Evolutionary conservation across 257 asterid species (phyloP), one percentile per base, ranked within the genome.

Genomic region (Nicotiana attenuata): DNA sequence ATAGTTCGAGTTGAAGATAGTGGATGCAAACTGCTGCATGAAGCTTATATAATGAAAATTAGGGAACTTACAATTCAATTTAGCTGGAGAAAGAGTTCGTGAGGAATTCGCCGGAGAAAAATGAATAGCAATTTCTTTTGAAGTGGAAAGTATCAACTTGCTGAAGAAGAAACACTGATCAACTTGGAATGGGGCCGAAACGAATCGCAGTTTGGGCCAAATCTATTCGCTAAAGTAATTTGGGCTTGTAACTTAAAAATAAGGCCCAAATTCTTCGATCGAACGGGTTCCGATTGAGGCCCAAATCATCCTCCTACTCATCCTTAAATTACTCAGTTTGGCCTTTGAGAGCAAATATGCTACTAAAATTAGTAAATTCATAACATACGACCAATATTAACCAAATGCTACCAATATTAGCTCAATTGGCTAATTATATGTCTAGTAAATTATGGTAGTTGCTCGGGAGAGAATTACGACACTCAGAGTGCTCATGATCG

Each of bases 21-120:
- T 11, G 20, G 10, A 38, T 35, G 4, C 53, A 8, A 67, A 26
- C 24, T 33, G 35, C 10, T 19, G 5, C 24, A 67, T 20, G 16
- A 67, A 67, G 55, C 17, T 65, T 65, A 3, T 22, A 31, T 17
- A 1, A 17, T 16, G 24, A 13, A 67, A 67, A 35, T 24, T 10
- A 38, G 56, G 13, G 33, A 41, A 69, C 78, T 69, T 68, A 68
- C 77, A 16, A 10, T 10, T 38, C 2, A 0, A 68, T 4, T 19
- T 68, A 55, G 77, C 77, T 28, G 76, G 76, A 67, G 77, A 68
- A 38, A 68, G 3, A 69, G 78, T 50, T 50, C 29, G 29, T 28
- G 29, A 28, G 29, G 29, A 28, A 28, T 28, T 50, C 55, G 15
- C 17, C 16, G 55, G 55, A 47, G 55, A 2, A 8, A 24, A 17